Base-by-base conservation (phyloP, 2,329 filamentous ascomycete species). In the Westerdykella aurantiaca region DNA sequence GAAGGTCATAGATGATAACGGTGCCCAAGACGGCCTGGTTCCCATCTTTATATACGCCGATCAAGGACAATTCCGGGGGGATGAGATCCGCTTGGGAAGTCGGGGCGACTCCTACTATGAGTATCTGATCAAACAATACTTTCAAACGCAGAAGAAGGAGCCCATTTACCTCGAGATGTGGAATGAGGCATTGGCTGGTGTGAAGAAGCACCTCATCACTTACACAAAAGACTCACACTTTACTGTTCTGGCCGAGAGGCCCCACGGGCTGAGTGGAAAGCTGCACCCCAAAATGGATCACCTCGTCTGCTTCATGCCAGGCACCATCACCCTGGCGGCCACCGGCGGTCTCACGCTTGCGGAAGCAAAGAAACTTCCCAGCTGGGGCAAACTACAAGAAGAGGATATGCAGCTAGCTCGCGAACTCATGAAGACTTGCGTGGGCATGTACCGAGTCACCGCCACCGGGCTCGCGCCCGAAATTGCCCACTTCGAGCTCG, bases 31-130 rank as follows among this genome's bases (percentile, higher is more conserved):
- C 60, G 91, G 91, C 0, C 79, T 98, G 14, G 77, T 97, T 3
- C 93, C 91, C 29, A 97, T 97, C 58, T 97, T 85, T 69, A 85
- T 98, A 53, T 83, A 88, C 63, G 81, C 93, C 4, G 79, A 82
- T 22, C 81, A 74, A 11, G 93, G 93, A 44, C 72, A 81, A 42
- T 98, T 97, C 69, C 78, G 81, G 40, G 88, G 88, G 16, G 70
- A 81, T 16, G 95, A 96, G 61, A 91, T 98, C 58, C 86, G 93
- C 14, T 77, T 97, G 17, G 93, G 93, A 33, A 96, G 88, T 64
- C 81, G 93, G 48, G 93, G 93, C 37, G 93, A 98, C 72, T 96
- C 90, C 38, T 98, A 97, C 71, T 98, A 98, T 70, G 78, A 98
- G 70, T 98, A 98, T 66, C 80, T 98, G 40, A 94, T 97, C 74